These are phyloP conservation scores for Pythium rhizo-oryzae DNA, from an alignment of 352 stramenopile species.

Conservation along the genomic window DNA sequence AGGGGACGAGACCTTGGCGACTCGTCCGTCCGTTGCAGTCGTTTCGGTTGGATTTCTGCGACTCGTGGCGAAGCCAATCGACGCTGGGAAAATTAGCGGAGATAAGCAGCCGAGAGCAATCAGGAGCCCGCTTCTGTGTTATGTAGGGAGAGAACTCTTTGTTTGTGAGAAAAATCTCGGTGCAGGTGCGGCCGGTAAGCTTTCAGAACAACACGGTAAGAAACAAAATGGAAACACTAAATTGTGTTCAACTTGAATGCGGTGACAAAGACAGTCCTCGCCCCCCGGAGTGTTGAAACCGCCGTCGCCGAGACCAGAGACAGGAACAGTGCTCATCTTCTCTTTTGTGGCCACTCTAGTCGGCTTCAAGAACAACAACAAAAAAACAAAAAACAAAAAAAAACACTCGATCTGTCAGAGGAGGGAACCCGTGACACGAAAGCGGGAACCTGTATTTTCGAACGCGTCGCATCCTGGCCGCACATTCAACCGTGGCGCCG, in stretches of 20 bases:
- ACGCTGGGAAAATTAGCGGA: neutral
- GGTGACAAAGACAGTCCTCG: slow-evolving; percentile 3
- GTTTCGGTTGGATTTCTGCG: slow-evolving; percentile 14
- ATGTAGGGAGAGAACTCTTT: slow-evolving; percentile 1
- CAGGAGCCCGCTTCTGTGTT: neutral
- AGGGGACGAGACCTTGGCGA: neutral
- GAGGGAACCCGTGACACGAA: neutral
- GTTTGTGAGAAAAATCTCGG: slow-evolving; percentile 16
- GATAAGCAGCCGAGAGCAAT: neutral
- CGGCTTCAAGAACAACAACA: neutral
- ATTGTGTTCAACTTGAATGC: neutral
- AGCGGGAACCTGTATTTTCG: neutral
- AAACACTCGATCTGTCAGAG: neutral
- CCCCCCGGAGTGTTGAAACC: slow-evolving; percentile 10
- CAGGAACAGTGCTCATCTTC: slow-evolving; percentile 16
- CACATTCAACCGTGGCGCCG: neutral
- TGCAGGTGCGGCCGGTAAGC: slow-evolving; percentile 5
- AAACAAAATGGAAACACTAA: neutral
- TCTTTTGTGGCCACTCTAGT: slow-evolving; percentile 9
- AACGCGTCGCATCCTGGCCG: neutral
- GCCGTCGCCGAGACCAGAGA: slow-evolving; percentile 9
- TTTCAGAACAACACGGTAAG: neutral
- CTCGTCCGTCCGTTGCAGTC: slow-evolving; percentile 9
- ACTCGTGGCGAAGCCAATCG: neutral
- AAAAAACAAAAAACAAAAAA: neutral